Conservation (phyloP, 495 filamentous ascomycete species). For the Penicillium tannophilum region DNA sequence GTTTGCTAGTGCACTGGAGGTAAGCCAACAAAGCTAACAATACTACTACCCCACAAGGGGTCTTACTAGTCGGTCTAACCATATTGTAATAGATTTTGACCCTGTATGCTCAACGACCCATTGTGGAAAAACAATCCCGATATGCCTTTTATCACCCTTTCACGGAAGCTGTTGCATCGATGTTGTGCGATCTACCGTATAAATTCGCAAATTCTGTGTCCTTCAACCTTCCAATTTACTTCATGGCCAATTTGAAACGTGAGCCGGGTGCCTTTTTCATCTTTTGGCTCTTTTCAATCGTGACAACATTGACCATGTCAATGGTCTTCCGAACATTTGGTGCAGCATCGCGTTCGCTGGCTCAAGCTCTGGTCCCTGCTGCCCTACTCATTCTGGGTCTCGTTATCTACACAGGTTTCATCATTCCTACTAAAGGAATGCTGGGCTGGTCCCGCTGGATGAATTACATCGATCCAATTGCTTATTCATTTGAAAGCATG, state of each 20-base stretch:
- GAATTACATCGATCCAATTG: constrained; percentile 82
- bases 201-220: constrained; percentile 35
- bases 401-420: constrained; percentile 88
- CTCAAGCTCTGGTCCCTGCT: constrained; percentile 81
- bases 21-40: background rate
- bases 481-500: constrained; percentile 81
- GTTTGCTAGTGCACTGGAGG: constrained; percentile 73
- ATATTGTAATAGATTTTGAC: constrained; percentile 54
- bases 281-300: constrained; percentile 63
- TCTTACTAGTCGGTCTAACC: background rate
- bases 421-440: constrained; percentile 73
- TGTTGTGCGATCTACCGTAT: constrained; percentile 77
- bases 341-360: constrained; percentile 75
- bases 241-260: constrained; percentile 1
- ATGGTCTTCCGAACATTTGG: constrained; percentile 83
- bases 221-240: constrained; percentile 1
- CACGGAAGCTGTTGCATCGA: constrained; percentile 80
- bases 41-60: background rate
- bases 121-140: constrained; percentile 86
- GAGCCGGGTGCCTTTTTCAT: constrained; percentile 8
- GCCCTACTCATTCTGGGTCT: constrained; percentile 79
- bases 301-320: constrained; percentile 68
- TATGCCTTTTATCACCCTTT: constrained; percentile 92
- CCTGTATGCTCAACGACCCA: constrained; percentile 81
- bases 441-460: constrained; percentile 84